Evolutionary conservation across 768 basidiomycete species (phyloP).

Genomic region (Mycena pura): DNA sequence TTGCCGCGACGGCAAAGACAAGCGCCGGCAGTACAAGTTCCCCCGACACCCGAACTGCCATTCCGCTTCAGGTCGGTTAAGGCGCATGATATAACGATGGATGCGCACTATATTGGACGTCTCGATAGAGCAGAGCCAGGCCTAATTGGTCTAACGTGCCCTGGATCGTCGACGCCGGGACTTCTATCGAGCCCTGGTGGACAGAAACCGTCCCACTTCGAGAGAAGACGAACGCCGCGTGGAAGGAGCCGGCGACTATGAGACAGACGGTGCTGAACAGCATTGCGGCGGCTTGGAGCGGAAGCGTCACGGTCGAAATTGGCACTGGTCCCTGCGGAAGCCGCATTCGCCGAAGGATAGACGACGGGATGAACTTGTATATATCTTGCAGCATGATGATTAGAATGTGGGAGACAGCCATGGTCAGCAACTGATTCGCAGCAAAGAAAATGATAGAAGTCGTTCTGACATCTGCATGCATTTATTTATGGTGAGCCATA

Average conservation of each 20-base stretch:
- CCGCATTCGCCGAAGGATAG: slow-evolving; percentile 17
- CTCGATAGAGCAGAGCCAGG: slow-evolving; percentile 17
- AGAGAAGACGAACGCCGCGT: slow-evolving; percentile 19
- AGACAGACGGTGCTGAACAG: slow-evolving; percentile 5
- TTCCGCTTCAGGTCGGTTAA: neutral
- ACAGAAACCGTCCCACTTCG: slow-evolving; percentile 15
- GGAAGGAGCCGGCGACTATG: slow-evolving; percentile 10
- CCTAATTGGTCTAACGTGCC: slow-evolving; percentile 14
- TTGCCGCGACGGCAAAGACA: slow-evolving; percentile 8
- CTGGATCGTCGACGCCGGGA: slow-evolving; percentile 2
- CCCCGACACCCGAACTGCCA: slow-evolving; percentile 14
- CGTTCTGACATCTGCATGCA: slow-evolving; percentile 17
- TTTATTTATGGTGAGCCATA: neutral
- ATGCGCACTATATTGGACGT: slow-evolving; percentile 24
- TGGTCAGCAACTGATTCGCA: slow-evolving; percentile 16
- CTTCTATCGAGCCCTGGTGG: slow-evolving; percentile 1
- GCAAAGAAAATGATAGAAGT: slow-evolving; percentile 25
- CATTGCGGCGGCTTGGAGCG: slow-evolving; percentile 15
- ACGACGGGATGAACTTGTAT: slow-evolving; percentile 21
- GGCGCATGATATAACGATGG: neutral
- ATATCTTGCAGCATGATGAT: slow-evolving; percentile 26
- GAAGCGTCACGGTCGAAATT: slow-evolving; percentile 18
- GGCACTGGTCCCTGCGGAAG: neutral
- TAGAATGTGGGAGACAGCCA: slow-evolving; percentile 12
- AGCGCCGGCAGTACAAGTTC: slow-evolving; percentile 6